These are phyloP conservation scores for Alternaria ventricosa DNA, from an alignment of 2,329 filamentous ascomycete species.

Conservation along the genomic window DNA sequence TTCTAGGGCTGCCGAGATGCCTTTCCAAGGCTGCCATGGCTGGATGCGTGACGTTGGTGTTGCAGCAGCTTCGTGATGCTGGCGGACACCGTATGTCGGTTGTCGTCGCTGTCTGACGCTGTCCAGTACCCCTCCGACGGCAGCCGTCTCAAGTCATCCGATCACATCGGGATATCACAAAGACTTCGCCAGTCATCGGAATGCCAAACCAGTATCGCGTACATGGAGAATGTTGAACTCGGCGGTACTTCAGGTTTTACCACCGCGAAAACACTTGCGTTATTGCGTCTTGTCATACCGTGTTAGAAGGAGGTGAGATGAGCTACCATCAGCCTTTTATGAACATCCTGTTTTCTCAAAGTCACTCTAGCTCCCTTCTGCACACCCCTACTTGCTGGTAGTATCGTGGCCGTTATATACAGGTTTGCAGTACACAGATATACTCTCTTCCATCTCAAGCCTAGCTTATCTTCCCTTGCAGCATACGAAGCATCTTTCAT, in stretches of 20 bases:
- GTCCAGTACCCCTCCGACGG: background rate
- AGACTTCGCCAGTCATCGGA: background rate
- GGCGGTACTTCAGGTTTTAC: no score
- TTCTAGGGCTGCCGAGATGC: conserved; percentile 16
- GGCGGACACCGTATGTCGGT: background rate
- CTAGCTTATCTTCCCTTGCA: background rate
- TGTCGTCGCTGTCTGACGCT: background rate
- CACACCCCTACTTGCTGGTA: background rate
- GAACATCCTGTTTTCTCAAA: background rate
- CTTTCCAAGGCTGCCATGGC: background rate
- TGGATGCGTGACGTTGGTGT: conserved; percentile 5
- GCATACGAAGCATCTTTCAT: background rate
- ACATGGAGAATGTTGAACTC: background rate
- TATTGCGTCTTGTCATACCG: background rate
- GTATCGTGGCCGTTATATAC: background rate
- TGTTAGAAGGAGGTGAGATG: background rate
- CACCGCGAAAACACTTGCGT: background rate
- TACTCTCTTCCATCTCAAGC: background rate
- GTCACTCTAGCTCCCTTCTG: background rate
- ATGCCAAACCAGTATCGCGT: background rate
- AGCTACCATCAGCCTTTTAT: background rate
- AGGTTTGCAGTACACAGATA: background rate
- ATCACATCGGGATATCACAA: background rate
- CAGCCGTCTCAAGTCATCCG: background rate
- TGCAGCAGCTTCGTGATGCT: background rate